A percentile compares a stretch with the other conserved stretches of the same genome.
Evolutionary conservation across 2,329 filamentous ascomycete genomes (phyloP).

Genomic region (Claviceps maximensis): DNA sequence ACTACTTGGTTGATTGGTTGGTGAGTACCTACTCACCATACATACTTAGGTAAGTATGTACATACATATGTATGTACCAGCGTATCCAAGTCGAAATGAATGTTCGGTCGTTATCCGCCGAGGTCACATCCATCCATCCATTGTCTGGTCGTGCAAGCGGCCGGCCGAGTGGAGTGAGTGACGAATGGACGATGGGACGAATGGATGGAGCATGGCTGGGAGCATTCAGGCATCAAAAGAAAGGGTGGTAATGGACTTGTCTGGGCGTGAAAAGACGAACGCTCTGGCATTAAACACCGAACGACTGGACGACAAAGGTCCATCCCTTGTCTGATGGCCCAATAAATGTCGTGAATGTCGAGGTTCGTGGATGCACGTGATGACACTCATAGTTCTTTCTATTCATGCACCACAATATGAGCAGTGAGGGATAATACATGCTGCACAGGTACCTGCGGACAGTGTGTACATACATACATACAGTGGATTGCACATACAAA

Average conservation of each 20-base stretch:
- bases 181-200: too few species aligned
- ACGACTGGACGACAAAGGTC: background rate
- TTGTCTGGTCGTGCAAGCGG: too few species aligned
- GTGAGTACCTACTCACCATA: too few species aligned
- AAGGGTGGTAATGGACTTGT: background rate
- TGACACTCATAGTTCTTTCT: background rate
- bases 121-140: background rate
- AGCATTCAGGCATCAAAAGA: background rate
- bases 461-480: too few species aligned
- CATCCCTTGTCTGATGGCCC: background rate
- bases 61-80: background rate
- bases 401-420: background rate
- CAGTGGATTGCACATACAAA: too few species aligned
- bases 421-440: too few species aligned
- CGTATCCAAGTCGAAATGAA: background rate
- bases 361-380: background rate
- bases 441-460: too few species aligned
- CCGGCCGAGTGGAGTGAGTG: too few species aligned
- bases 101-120: background rate
- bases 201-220: background rate
- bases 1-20: too few species aligned
- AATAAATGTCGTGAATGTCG: background rate
- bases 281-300: background rate
- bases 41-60: too few species aligned
- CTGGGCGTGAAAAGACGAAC: background rate